Evolutionary conservation across 2,329 filamentous ascomycete species (phyloP).

Genomic region (Conoideocrella luteorostrata): DNA sequence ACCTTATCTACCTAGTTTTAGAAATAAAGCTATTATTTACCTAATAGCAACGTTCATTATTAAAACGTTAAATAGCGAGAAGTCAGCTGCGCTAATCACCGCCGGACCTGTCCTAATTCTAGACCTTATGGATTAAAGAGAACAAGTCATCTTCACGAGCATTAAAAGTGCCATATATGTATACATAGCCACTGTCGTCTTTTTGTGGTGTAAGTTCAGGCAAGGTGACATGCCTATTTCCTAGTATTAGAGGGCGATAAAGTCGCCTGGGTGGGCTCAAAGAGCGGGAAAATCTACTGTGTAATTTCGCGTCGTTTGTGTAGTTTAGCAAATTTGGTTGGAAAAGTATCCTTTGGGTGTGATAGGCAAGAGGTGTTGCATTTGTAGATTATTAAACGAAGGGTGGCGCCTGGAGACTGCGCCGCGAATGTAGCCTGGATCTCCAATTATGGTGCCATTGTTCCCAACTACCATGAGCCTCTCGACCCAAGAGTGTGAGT

Average conservation of each 20-base stretch:
- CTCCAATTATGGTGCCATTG: slow-evolving; percentile 2
- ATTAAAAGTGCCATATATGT: neutral
- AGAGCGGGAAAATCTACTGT: neutral
- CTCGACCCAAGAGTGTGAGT: slow-evolving; percentile 4
- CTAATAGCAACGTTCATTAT: slow-evolving; percentile 1
- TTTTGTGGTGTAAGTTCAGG: neutral
- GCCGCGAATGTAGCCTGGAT: neutral
- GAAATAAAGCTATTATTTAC: too few species aligned
- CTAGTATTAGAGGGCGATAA: neutral
- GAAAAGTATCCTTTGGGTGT: neutral
- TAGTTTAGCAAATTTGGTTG: neutral
- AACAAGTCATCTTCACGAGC: neutral
- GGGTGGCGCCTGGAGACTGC: neutral
- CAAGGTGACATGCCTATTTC: neutral
- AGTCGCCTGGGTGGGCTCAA: neutral
- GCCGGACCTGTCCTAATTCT: neutral
- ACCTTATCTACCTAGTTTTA: too few species aligned
- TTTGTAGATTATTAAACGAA: neutral
- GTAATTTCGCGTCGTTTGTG: neutral
- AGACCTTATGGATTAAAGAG: neutral
- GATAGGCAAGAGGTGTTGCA: neutral
- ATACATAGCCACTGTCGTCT: neutral
- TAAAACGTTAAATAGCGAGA: neutral
- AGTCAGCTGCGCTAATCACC: neutral
- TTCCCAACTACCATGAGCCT: neutral